phyloP scores from a whole-genome alignment of 2,329 filamentous ascomycete genomes.

The Clonostachys solani region DNA sequence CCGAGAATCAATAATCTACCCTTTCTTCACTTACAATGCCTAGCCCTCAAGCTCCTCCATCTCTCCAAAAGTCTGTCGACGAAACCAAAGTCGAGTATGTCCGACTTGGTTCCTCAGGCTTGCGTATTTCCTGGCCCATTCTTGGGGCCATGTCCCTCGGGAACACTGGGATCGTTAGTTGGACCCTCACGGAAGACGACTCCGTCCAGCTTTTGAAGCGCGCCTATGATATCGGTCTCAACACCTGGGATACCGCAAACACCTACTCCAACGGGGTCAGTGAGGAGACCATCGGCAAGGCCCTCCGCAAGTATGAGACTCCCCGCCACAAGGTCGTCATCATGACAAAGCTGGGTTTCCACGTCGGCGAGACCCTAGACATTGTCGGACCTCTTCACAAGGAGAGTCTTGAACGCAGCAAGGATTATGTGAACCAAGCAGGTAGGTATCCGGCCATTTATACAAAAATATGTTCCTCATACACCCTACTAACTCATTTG shows the following conservation, averaged over 20 bases:
- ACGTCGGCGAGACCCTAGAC: conserved; percentile 34
- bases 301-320: conserved; percentile 52
- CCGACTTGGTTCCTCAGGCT: not conserved
- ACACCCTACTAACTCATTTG: not conserved
- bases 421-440: conserved; percentile 19
- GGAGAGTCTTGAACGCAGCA: conserved; percentile 1
- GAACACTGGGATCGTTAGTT: conserved; percentile 11
- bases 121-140: not conserved
- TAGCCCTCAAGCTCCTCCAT: not conserved
- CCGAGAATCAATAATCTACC: too few relatives aligned
- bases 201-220: not conserved
- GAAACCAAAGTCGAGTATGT: not conserved
- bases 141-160: not conserved
- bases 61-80: not conserved
- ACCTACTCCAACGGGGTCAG: conserved; percentile 51
- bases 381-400: not conserved
- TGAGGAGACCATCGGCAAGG: conserved; percentile 50
- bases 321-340: conserved; percentile 52
- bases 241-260: conserved; percentile 37
- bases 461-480: not conserved
- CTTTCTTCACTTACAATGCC: not conserved
- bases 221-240: not conserved
- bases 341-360: conserved; percentile 50
- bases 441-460: not conserved
- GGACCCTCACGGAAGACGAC: not conserved